Base-by-base conservation (phyloP, 129 eudicot species). In the Arctium lappa region DNA sequence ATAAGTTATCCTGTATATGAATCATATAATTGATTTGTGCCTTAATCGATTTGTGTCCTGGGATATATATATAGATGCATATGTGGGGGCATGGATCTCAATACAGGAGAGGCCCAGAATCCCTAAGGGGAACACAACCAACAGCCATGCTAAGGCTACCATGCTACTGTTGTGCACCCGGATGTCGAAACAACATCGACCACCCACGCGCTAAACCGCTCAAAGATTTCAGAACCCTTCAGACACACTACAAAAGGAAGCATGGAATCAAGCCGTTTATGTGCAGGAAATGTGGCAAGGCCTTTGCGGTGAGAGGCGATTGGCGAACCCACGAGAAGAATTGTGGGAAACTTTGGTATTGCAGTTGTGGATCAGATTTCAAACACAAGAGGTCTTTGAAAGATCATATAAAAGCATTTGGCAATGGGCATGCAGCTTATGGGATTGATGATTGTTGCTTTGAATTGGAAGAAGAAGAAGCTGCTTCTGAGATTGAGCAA, bases 81-180 rank as follows among this genome's bases (percentile, higher is more conserved):
- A 93, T 93, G 98, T 93, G 98, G 98, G 98, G 98, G 69, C 98
- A 93, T 90, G 98, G 98, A 83, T 93, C 98, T 37, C 97, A 93
- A 81, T 93, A 93, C 85, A 88, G 97, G 73, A 93, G 92, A 88
- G 97, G 97, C 0, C 94, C 95, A 71, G 95, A 93, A 80, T 89
- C 97, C 4, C 83, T 93, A 65, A 83, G 94, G 75, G 98, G 97
- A 56, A 89, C 92, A 71, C 98, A 91, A 78, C 98, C 98, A 72
- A 91, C 98, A 63, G 98, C 92, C 32, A 93, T 93, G 98, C 86
- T 93, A 7, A 88, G 92, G 88, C 88, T 93, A 9, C 98, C 98
- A 0, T 93, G 98, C 91, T 94, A 91, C 77, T 94, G 98, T 56
- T 94, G 98, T 34, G 89, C 94, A 73, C 94, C 97, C 4, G 94